Evolutionary conservation across 1,284 basidiomycete genomes (phyloP).

Genomic region (Meira miltonrushii): DNA sequence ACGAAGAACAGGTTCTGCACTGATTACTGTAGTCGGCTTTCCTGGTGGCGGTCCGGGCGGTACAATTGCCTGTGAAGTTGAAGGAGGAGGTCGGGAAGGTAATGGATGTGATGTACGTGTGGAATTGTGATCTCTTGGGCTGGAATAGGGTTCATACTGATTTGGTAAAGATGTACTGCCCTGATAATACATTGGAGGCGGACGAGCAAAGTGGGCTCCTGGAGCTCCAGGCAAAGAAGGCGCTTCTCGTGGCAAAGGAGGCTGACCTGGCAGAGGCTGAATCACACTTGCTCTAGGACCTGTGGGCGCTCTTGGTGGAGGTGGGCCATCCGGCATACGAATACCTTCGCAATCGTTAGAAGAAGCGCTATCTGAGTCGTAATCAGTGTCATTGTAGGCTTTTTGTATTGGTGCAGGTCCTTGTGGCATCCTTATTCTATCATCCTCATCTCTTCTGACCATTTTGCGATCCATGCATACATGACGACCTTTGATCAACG

Average conservation of each 20-base stretch:
- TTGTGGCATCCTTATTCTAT: slow-evolving; percentile 20
- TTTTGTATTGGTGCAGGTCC: slow-evolving; percentile 16
- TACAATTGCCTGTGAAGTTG: slow-evolving; percentile 1
- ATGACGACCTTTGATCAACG: too few relatives aligned
- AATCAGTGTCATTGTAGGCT: slow-evolving; percentile 17
- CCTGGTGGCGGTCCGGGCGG: slow-evolving; percentile 20
- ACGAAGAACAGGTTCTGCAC: slow-evolving; percentile 46
- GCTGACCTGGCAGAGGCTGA: slow-evolving; percentile 1
- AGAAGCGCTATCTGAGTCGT: slow-evolving; percentile 37
- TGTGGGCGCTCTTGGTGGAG: slow-evolving; percentile 22
- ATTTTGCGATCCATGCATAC: not conserved
- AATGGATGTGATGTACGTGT: slow-evolving; percentile 1
- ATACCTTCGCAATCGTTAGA: slow-evolving; percentile 43
- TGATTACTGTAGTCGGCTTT: slow-evolving; percentile 22
- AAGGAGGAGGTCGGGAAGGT: slow-evolving; percentile 9
- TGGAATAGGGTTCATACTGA: not conserved
- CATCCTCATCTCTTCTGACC: slow-evolving; percentile 12
- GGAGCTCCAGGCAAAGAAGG: not conserved
- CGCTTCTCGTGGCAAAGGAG: not conserved
- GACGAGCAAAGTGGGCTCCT: not conserved
- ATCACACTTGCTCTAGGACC: slow-evolving; percentile 6
- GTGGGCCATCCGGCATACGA: slow-evolving; percentile 41
- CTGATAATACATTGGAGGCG: not conserved
- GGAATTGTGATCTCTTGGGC: not conserved
- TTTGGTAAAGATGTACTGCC: not conserved